Percentiles rank a stretch among this genome's conserved stretches.
Conservation (phyloP, 2,329 filamentous ascomycete genomes). For the Seiridium unicorne region DNA sequence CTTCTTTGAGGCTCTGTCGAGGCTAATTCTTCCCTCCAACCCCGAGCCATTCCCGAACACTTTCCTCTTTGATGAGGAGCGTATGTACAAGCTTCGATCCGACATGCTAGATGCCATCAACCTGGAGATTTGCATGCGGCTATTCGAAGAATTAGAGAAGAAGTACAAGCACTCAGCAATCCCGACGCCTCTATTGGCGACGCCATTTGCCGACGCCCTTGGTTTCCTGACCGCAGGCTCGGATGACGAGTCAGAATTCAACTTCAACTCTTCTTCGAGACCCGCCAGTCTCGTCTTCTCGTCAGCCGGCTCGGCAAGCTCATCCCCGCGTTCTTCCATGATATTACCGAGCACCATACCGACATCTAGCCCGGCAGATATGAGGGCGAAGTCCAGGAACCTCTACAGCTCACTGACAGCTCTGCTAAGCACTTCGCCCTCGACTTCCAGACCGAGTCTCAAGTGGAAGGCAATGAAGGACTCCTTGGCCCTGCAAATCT, state of each 20-base stretch:
- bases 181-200: constrained; percentile 17
- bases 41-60: constrained; percentile 52
- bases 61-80: constrained; percentile 65
- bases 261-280: constrained; percentile 46
- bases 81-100: constrained; percentile 57
- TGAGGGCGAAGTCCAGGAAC: constrained; percentile 40
- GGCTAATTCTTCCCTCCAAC: constrained; percentile 54
- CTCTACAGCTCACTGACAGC: constrained; percentile 54
- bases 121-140: constrained; percentile 61
- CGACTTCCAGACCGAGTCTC: constrained; percentile 38
- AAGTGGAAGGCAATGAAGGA: constrained; percentile 53
- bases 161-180: constrained; percentile 34
- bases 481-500: constrained; percentile 56
- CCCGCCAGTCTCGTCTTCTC: constrained; percentile 54
- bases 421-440: constrained; percentile 50
- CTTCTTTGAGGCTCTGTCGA: constrained; percentile 59
- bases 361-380: constrained; percentile 34
- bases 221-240: constrained; percentile 21
- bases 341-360: constrained; percentile 35
- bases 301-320: constrained; percentile 44
- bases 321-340: constrained; percentile 50
- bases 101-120: constrained; percentile 63
- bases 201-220: constrained; percentile 24
- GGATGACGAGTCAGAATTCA: constrained; percentile 38
- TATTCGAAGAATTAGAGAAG: constrained; percentile 52